Base-by-base conservation (phyloP, 192 early-diverging fungal species). In the Cetraspora pellucida region DNA sequence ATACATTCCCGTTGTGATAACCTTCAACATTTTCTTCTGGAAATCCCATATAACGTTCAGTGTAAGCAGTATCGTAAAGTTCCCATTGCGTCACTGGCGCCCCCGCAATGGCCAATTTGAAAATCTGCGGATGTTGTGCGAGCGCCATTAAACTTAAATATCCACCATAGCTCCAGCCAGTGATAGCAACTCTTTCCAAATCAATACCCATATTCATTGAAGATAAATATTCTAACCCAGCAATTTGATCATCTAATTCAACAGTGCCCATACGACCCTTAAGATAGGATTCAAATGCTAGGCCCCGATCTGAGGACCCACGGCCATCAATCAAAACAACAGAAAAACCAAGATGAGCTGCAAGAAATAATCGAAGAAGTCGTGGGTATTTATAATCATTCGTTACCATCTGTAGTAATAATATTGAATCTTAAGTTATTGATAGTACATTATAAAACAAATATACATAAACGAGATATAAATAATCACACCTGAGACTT, bases 101-200 rank as follows among this genome's bases (percentile, higher is more conserved):
- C 10, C 92, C 91, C 0, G 90, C 89, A 73, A 91, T 84, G 16
- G 86, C 83, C 28, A 91, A 77, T 67, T 89, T 87, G 77, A 93
- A 91, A 44, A 88, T 77, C 17, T 84, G 54, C 3, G 90, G 86
- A 68, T 88, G 83, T 37, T 87, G 85, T 8, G 88, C 89, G 0
- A 93, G 49, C 0, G 83, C 89, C 81, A 91, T 89, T 28, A 93
- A 61, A 25, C 88, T 84, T 17, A 93, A 76, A 79, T 93, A 93
- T 4, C 92, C 92, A 31, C 92, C 92, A 81, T 91, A 93, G 44
- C 85, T 87, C 92, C 92, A 93, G 1, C 92, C 92, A 60, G 89
- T 87, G 37, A 93, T 86, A 9, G 89, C 90, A 9, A 93, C 70
- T 17, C 90, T 81, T 9, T 83, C 72, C 21, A 84, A 74, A 82